These are phyloP conservation scores for Sarocladiaceae sp. DNA, from an alignment of 2,329 filamentous ascomycete species.

Conservation along the genomic window DNA sequence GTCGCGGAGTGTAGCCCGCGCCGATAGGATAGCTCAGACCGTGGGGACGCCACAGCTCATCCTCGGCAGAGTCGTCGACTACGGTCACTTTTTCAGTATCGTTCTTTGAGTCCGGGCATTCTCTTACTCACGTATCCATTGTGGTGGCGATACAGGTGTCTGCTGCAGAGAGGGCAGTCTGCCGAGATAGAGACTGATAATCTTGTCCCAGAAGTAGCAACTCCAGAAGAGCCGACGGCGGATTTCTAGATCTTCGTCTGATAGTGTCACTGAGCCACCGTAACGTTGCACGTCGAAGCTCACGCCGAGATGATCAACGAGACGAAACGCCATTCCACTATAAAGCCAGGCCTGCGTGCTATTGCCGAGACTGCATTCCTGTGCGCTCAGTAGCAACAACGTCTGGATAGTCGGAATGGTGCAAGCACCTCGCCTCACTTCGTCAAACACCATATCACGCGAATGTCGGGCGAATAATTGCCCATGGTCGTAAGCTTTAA, in stretches of 20 bases:
- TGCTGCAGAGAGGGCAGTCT: constrained; percentile 52
- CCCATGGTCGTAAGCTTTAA: constrained; percentile 49
- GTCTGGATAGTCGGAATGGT: constrained; percentile 57
- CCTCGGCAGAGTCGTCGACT: constrained; percentile 58
- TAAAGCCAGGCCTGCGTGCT: constrained; percentile 53
- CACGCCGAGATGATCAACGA: constrained; percentile 46
- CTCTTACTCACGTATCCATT: constrained; percentile 44
- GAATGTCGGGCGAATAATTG: constrained; percentile 50
- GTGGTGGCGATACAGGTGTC: constrained; percentile 50
- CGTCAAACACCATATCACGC: constrained; percentile 48
- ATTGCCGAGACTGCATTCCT: constrained; percentile 55
- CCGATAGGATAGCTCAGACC: constrained; percentile 31
- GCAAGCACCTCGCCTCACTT: constrained; percentile 45
- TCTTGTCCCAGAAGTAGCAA: constrained; percentile 62
- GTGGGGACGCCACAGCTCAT: constrained; percentile 54
- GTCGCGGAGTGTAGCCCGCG: constrained; percentile 43
- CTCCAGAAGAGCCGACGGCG: constrained; percentile 59
- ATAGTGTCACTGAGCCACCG: constrained; percentile 44
- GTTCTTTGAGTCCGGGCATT: neutral
- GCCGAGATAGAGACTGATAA: constrained; percentile 57
- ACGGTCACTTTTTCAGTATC: neutral
- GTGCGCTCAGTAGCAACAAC: constrained; percentile 54
- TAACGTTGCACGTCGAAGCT: constrained; percentile 51
- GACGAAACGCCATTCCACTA: constrained; percentile 46
- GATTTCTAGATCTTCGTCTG: constrained; percentile 56